A percentile compares a stretch with the other conserved stretches of the same genome.
phyloP scores from a whole-genome alignment of 2,329 filamentous ascomycete species.

The Penicillium sp. region DNA sequence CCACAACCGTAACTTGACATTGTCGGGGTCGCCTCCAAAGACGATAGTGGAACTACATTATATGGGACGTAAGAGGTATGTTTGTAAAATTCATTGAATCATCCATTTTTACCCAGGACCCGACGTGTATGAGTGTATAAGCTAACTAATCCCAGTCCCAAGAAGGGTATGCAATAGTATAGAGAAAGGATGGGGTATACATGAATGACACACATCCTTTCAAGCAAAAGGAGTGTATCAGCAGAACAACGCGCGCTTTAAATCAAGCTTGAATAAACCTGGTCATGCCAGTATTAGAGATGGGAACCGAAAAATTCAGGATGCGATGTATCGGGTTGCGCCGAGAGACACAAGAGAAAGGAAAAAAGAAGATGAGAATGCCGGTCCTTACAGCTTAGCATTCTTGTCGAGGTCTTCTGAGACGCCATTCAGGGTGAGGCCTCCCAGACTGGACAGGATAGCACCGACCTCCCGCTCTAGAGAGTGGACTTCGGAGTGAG shows the following conservation, averaged over 20 bases:
- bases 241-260: conserved; percentile 26
- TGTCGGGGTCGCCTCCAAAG: neutral
- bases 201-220: conserved; percentile 24
- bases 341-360: conserved; percentile 2
- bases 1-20: neutral
- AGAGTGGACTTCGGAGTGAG: conserved; percentile 52
- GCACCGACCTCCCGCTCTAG: conserved; percentile 54
- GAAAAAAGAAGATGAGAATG: conserved; percentile 10
- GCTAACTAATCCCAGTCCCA: conserved; percentile 19
- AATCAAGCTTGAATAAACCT: conserved; percentile 26
- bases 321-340: neutral
- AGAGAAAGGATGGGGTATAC: conserved; percentile 31
- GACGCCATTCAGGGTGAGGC: conserved; percentile 28
- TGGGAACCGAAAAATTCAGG: conserved; percentile 8
- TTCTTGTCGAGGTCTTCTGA: conserved; percentile 37
- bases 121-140: conserved; percentile 16
- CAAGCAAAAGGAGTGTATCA: conserved; percentile 21
- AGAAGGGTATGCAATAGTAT: conserved; percentile 21
- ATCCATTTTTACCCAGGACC: conserved; percentile 22
- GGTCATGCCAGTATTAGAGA: conserved; percentile 23
- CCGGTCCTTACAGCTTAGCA: conserved; percentile 39
- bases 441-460: conserved; percentile 43
- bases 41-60: neutral
- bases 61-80: neutral
- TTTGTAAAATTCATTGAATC: conserved; percentile 18